These are phyloP conservation scores for Staphylotrichum tortipilum DNA, from an alignment of 495 filamentous ascomycete genomes.

Conservation along the genomic window DNA sequence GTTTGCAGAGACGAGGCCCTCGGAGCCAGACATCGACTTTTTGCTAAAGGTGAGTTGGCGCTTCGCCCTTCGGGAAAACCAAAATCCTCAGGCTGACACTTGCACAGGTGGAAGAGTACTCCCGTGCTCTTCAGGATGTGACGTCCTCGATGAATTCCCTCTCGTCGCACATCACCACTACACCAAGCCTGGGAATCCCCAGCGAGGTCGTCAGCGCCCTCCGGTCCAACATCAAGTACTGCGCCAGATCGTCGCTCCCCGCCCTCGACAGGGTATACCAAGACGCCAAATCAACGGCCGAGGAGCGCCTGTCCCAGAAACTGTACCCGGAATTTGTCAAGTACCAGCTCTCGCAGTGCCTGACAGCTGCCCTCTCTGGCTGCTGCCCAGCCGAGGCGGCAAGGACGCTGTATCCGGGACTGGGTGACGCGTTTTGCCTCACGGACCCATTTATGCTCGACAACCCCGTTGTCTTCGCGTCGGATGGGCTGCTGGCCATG, in stretches of 20 bases:
- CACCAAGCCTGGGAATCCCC: conserved; percentile 34
- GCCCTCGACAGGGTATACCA: conserved; percentile 37
- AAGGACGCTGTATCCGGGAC: conserved; percentile 24
- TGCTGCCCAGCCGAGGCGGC: conserved; percentile 4
- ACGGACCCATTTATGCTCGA: conserved; percentile 27
- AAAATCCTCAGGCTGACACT: background rate
- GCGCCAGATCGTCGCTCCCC: conserved; percentile 31
- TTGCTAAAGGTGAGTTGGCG: conserved; percentile 32
- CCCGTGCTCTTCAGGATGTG: conserved; percentile 27
- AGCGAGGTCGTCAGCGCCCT: conserved; percentile 23
- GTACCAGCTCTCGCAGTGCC: conserved; percentile 23
- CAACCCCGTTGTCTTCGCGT: conserved; percentile 44
- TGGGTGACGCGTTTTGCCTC: conserved; percentile 30
- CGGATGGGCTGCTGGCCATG: conserved; percentile 43
- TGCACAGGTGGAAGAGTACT: conserved; percentile 27
- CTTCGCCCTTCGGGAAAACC: too few relatives aligned
- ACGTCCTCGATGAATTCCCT: conserved; percentile 37
- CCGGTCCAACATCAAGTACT: conserved; percentile 34
- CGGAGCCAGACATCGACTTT: conserved; percentile 42
- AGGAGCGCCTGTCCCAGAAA: conserved; percentile 33
- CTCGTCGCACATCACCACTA: conserved; percentile 37
- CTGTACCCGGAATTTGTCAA: conserved; percentile 46
- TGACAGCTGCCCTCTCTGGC: conserved; percentile 18
- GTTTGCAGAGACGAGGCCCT: conserved; percentile 36
- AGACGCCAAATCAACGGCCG: conserved; percentile 35